Conservation (phyloP, 208 protist genomes). For the Herpetomonas samuelpessoai region DNA sequence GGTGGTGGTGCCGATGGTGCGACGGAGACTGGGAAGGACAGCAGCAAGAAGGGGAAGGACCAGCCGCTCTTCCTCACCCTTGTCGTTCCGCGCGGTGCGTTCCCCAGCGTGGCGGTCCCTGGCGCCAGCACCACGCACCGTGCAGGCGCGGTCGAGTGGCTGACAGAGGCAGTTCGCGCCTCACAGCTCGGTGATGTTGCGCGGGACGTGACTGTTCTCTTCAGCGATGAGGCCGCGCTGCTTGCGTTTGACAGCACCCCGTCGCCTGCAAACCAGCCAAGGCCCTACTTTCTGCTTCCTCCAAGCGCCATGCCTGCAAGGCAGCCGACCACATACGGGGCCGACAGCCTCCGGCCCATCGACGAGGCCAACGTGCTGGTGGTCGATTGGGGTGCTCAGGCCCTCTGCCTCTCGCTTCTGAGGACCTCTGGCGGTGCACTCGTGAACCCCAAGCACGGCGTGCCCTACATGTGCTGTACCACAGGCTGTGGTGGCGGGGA, state of each 20-base stretch:
- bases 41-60: conserved; percentile 5
- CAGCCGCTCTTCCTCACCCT: conserved; percentile 64
- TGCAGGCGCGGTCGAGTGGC: conserved; percentile 41
- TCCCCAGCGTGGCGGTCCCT: conserved; percentile 25
- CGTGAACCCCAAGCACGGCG: conserved; percentile 1
- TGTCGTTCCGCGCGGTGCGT: conserved; percentile 74
- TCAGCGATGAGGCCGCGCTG: conserved; percentile 74
- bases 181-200: conserved; percentile 62
- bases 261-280: conserved; percentile 19
- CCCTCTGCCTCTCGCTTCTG: conserved; percentile 51
- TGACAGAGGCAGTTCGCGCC: conserved; percentile 56
- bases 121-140: conserved; percentile 3
- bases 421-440: conserved; percentile 52
- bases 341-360: conserved; percentile 15
- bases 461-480: conserved; percentile 35
- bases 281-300: conserved; percentile 36
- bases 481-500: conserved; percentile 8
- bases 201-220: conserved; percentile 43
- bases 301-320: conserved; percentile 5
- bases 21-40: conserved; percentile 7
- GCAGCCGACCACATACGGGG: neutral
- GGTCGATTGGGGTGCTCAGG: conserved; percentile 80
- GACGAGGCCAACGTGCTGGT: conserved; percentile 56
- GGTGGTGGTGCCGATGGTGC: conserved; percentile 10
- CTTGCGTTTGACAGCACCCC: conserved; percentile 47